Conservation (phyloP, 1,284 basidiomycete species). For the Somion occarium region DNA sequence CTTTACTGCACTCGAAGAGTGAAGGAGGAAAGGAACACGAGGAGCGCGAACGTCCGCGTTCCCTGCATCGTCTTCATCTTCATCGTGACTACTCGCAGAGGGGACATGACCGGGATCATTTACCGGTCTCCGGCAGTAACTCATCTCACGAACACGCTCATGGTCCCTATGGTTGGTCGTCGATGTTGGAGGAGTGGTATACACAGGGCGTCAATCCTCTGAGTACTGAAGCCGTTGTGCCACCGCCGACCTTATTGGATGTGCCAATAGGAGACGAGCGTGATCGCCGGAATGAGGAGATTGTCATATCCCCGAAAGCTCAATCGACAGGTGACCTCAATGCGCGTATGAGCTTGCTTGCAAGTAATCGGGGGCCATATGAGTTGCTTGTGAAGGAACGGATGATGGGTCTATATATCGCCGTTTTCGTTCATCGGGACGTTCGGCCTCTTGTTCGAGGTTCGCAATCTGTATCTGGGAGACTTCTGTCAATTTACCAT, state of each 20-base stretch:
- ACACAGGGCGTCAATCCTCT: slow-evolving; percentile 38
- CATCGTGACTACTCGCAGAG: slow-evolving; percentile 9
- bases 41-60: slow-evolving; percentile 25
- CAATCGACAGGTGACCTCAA: slow-evolving; percentile 17
- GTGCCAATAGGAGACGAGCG: slow-evolving; percentile 4
- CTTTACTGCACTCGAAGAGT: not conserved
- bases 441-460: slow-evolving; percentile 56
- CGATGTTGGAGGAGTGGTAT: slow-evolving; percentile 69
- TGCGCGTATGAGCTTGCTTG: slow-evolving; percentile 26
- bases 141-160: not conserved
- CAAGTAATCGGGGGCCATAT: slow-evolving; percentile 62
- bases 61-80: slow-evolving; percentile 11
- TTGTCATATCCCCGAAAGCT: slow-evolving; percentile 13
- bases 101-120: not conserved
- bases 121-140: not conserved
- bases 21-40: slow-evolving; percentile 21
- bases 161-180: slow-evolving; percentile 55
- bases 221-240: not conserved
- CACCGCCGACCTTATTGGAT: slow-evolving; percentile 2
- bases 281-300: not conserved
- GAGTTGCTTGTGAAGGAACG: slow-evolving; percentile 79
- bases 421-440: slow-evolving; percentile 69
- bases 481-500: not conserved
- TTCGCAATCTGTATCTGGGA: slow-evolving; percentile 19
- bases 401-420: slow-evolving; percentile 83